These are phyloP conservation scores for Sisymbrium irio DNA, from an alignment of 345 rosid genomes.

Conservation along the genomic window DNA sequence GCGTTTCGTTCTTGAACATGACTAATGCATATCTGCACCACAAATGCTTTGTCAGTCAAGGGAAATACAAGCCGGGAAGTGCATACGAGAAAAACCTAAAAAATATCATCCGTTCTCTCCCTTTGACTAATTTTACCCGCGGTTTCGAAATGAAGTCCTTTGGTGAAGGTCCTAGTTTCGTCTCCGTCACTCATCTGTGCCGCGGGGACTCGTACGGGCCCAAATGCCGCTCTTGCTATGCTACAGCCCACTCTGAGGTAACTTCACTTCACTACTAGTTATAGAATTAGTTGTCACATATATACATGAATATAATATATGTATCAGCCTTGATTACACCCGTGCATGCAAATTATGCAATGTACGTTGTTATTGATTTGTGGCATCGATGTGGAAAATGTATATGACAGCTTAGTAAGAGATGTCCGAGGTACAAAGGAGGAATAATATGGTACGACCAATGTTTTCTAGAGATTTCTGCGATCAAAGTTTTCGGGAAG, in stretches of 20 bases:
- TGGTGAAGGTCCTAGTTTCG: slow-evolving; percentile 26
- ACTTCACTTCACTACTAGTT: not conserved
- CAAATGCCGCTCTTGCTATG: slow-evolving; percentile 46
- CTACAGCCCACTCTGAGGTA: slow-evolving; percentile 34
- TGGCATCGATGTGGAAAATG: not conserved
- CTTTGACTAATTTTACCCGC: not conserved
- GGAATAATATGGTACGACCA: slow-evolving; percentile 42
- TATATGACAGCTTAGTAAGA: not conserved
- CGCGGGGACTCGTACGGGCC: slow-evolving; percentile 44
- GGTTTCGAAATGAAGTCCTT: slow-evolving; percentile 34
- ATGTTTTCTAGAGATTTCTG: slow-evolving; percentile 49
- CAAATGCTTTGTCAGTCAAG: slow-evolving; percentile 13
- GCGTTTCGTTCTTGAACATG: slow-evolving; percentile 12
- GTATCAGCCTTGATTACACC: too few species aligned
- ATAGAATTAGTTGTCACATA: not conserved
- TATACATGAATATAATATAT: not conserved
- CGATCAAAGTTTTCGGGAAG: slow-evolving; percentile 32
- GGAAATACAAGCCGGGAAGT: slow-evolving; percentile 15
- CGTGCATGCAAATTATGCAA: too few species aligned
- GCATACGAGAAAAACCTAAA: not conserved
- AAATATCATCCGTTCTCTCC: not conserved
- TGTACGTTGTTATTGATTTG: not conserved
- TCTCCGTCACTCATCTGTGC: slow-evolving; percentile 44
- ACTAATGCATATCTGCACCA: slow-evolving; percentile 15
- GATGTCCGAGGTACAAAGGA: too few species aligned